Base-by-base conservation (phyloP, 1,284 basidiomycete species). In the Sanghuangporus weigelae region DNA sequence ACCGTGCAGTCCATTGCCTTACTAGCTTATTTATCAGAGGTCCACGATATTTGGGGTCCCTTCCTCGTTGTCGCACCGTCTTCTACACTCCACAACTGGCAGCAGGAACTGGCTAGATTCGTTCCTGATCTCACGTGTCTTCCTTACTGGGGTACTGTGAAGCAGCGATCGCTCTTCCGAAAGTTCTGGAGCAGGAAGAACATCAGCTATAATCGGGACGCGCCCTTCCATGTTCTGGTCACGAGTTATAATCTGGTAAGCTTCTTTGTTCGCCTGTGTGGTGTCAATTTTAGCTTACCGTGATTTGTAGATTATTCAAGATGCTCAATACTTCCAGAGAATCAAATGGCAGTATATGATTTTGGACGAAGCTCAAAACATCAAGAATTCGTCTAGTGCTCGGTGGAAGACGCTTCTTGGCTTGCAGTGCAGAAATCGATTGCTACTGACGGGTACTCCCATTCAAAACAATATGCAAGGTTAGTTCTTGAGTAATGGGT, bases 291-390 rank as follows among this genome's bases (percentile, higher is more conserved):
- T 58, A 58, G 61, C 48, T 59, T 16, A 21, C 62, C 54, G 62
- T 36, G 36, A 31, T 39, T 7, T 60, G 19, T 4, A 93, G 91
- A 87, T 98, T 46, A 96, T 95, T 8, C 92, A 93, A 79, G 97
- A 99, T 74, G 96, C 98, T 71, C 95, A 98, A 73, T 98, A 99
- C 77, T 98, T 99, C 76, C 93, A 97, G 73, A 86, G 92, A 42
- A 90, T 99, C 70, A 97, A 96, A 73, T 99, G 97, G 97, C 97
- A 99, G 78, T 99, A 99, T 74, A 99, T 99, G 97, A 88, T 99
- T 64, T 83, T 99, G 12, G 97, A 99, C 72, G 97, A 99, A 76
- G 97, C 97, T 10, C 97, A 99, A 76, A 98, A 98, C 64, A 99
- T 99, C 84, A 99, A 99, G 81, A 97, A 96, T 70, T 95, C 96